These are phyloP conservation scores for Candida coquimbonensis DNA, from an alignment of 805 yeast genomes.

Conservation along the genomic window DNA sequence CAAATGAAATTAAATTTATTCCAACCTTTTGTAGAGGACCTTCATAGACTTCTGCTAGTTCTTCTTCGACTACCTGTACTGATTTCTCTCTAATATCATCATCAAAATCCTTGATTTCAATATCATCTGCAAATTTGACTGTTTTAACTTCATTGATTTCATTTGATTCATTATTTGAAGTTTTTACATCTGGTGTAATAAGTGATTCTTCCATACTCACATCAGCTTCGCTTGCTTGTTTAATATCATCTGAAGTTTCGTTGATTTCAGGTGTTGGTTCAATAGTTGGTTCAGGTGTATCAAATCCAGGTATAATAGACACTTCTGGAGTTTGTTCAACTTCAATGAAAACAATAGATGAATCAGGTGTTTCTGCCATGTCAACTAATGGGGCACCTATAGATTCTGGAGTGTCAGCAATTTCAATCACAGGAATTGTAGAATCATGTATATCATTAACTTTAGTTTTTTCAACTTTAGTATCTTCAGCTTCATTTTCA, in stretches of 20 bases:
- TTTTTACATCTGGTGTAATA: no score
- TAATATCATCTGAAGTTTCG: background rate
- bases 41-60: constrained; percentile 33
- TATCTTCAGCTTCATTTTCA: background rate
- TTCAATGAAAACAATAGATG: background rate
- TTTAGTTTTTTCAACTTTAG: background rate
- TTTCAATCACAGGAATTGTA: no score
- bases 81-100: constrained; percentile 5
- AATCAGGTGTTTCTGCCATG: background rate
- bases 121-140: constrained; percentile 18
- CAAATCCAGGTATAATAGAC: background rate
- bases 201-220: background rate
- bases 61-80: constrained; percentile 6
- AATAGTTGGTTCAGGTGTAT: background rate
- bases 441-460: background rate
- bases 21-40: constrained; percentile 66
- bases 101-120: background rate
- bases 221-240: background rate
- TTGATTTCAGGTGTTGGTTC: background rate
- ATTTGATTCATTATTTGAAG: background rate
- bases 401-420: no score
- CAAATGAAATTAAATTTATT: constrained; percentile 46
- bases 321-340: background rate
- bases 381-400: background rate
- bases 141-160: constrained; percentile 7